These are phyloP conservation scores for Tuctoria greenei DNA, from an alignment of 176 grass and related monocot species.

Conservation along the genomic window DNA sequence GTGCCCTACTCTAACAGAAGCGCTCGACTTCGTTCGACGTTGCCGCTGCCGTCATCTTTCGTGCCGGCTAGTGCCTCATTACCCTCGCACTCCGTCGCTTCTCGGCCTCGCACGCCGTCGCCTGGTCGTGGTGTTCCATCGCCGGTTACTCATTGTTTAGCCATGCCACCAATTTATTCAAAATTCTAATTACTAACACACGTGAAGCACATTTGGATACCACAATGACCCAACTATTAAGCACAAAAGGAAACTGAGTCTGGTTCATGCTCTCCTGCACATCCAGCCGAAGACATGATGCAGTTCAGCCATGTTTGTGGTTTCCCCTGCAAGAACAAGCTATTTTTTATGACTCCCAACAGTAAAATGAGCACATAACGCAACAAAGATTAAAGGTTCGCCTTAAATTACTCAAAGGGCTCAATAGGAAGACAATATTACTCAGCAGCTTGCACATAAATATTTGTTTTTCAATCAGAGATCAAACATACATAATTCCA, in stretches of 20 bases:
- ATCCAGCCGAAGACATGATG: constrained; percentile 21
- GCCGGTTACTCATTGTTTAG: background rate
- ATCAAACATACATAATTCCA: background rate
- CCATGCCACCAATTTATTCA: constrained; percentile 22
- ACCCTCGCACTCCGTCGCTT: too few species aligned
- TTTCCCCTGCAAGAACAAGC: constrained; percentile 9
- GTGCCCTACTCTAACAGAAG: too few species aligned
- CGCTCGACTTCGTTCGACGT: too few species aligned
- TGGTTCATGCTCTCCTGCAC: background rate
- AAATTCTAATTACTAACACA: constrained; percentile 5
- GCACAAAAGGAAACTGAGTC: constrained; percentile 18
- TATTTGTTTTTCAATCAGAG: background rate
- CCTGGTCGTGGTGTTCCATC: too few species aligned
- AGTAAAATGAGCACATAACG: background rate
- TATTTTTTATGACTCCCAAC: background rate
- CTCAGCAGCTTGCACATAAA: constrained; percentile 43
- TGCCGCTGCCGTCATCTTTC: too few species aligned
- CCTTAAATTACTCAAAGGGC: background rate
- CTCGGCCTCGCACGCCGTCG: too few species aligned
- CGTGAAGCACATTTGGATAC: background rate
- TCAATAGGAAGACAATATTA: constrained; percentile 26
- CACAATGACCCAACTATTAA: constrained; percentile 14
- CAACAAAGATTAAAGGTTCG: constrained; percentile 6
- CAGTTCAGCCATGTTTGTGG: constrained; percentile 7
- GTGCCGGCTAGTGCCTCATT: too few species aligned